Evolutionary conservation across 495 filamentous ascomycete species (phyloP), one percentile per base, ranked within the genome.

Genomic region (Parachaetomium inaequale): DNA sequence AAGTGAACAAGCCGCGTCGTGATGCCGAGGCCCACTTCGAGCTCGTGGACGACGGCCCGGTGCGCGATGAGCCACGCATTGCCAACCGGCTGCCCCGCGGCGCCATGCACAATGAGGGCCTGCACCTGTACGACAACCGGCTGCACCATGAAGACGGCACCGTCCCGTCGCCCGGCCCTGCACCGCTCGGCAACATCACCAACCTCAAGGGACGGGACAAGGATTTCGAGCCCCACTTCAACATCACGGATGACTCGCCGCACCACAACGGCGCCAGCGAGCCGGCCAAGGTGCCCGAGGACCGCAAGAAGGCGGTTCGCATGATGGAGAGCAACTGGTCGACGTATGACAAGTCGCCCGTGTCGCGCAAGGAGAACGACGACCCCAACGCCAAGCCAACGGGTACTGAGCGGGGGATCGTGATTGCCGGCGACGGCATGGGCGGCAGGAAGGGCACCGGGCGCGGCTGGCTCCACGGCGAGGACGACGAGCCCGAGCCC

Each of bases 11-110:
- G 64, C 78, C 88, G 15, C 91, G 93, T 46, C 88, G 84, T 25
- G 90, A 96, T 61, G 85, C 88, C 15, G 85, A 90, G 65, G 75
- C 86, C 0, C 91, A 97, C 74, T 96, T 96, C 65, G 81, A 68
- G 36, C 59, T 73, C 61, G 47, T 64, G 15, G 71, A 73, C 40
- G 69, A 68, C 46, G 67, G 63, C 38, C 64, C 63, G n/a, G 36
- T 29, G 55, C 53, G 36, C 15, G 56, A 57, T 0, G 64, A 88
- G 38, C 79, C 94, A 63, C 77, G 76, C 21, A 85, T 92, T 68
- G 70, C 78, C 34, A 75, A 72, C 8, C 63, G 68, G 38, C 63
- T 7, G 42, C 28, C 74, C 63, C 70, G 82, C 61, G 84, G 83
- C 15, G 53, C 75, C 10, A 75, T 72, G 15, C 81, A 84, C 47